Base-by-base conservation (phyloP, 306 rosid species). In the Pyrus communis region DNA sequence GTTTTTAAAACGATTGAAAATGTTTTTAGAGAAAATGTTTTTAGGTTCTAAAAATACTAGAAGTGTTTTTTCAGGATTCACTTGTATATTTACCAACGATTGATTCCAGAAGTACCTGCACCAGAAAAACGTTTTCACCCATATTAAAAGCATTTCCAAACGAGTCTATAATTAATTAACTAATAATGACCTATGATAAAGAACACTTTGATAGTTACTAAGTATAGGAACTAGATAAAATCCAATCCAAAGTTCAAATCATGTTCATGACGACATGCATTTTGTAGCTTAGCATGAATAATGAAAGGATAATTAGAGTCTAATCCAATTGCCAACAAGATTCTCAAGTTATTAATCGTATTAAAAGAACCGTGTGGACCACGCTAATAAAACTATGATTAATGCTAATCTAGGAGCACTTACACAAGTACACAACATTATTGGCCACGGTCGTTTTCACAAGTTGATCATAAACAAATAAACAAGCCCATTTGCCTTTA, bases 381-480 rank as follows among this genome's bases (percentile, higher is more conserved):
- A 65, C 43, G 63, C 46, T 33, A 65, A 75, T 69, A 75, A 75
- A 70, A 75, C 23, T 52, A 57, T 58, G 28, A 61, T 58, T 77
- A 55, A 42, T 63, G 51, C 61, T 30, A 30, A 78, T 71, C 76
- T 51, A 22, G 74, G 73, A 49, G 54, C 51, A 78, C 74, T 70
- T 45, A 19, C 21, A 46, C 71, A 78, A 68, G 38, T 75, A 74
- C 46, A 30, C 60, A 8, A 51, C 78, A n/a, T 55, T 43, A 55
- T 46, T 82, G 14, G 75, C 52, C 72, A 45, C 67, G 69, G 78
- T 82, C 79, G 52, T 31, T 82, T 62, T 82, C 75, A 61, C 67
- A 67, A 58, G 46, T 52, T 60, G 67, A 46, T 31, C 67, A 27
- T 30, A 59, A 67, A 60, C 35, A 70, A 30, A 2, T 21, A 51